Base-by-base conservation (phyloP, 192 early-diverging fungal species). In the Chytriomyces sp. region DNA sequence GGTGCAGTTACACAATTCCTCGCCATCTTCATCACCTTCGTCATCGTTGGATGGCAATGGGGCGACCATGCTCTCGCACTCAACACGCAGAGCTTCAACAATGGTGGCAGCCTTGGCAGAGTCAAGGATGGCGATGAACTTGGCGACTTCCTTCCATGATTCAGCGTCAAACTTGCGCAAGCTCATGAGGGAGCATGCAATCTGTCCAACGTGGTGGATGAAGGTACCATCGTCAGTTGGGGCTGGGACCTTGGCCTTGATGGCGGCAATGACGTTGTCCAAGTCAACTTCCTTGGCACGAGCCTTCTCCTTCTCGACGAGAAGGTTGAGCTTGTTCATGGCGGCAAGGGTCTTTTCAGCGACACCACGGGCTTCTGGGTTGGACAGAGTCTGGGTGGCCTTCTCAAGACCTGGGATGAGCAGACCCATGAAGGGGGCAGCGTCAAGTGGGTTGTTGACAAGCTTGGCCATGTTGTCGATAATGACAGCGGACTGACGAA, bases 401-500 rank as follows among this genome's bases (percentile, higher is more conserved):
- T 90, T 87, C 65, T 93, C 90, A 77, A 94, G 82, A 83, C 89
- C 91, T 61, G 93, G 93, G 72, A 93, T 82, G 57, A 94, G 85
- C 63, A 87, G 81, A 74, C 92, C 92, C 83, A 94, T 84, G 90
- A 94, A 94, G 77, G 91, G 92, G 76, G 87, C 86, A 64, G 91
- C 91, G 75, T 92, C 89, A 78, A 88, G 85, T 66, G 93, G 92
- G 85, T 93, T 88, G 81, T 93, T 91, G 72, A 93, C 92, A 64
- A 94, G 87, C 86, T 93, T 94, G 83, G 91, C 93, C 93, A 94
- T 94, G 89, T 94, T 94, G 89, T 93, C 91, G 79, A 94, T 92
- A 82, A 94, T 93, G 76, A 93, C 88, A 71, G 90, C 89, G 77
- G 89, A 84, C 80, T 91, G 89, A 84, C 92, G 91, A 73, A 91